These are phyloP conservation scores for Dothiorella sarmentorum DNA, from an alignment of 2,329 filamentous ascomycete genomes.

Conservation along the genomic window DNA sequence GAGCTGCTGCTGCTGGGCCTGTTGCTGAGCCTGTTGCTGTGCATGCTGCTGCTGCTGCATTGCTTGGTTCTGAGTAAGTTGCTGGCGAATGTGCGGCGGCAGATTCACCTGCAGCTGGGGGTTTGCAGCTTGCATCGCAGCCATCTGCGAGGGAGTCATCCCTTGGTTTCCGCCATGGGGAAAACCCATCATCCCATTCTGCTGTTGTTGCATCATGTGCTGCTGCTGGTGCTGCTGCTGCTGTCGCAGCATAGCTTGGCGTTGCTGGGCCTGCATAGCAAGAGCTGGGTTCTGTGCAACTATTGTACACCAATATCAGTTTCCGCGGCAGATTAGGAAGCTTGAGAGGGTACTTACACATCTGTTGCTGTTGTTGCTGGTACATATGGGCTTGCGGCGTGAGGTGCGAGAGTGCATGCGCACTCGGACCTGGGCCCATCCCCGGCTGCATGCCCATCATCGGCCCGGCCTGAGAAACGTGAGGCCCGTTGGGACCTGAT, in stretches of 20 bases:
- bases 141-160: slow-evolving; percentile 52
- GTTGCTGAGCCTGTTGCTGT: slow-evolving; percentile 36
- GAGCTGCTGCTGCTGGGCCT: slow-evolving; percentile 39
- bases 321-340: background rate
- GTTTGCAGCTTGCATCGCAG: slow-evolving; percentile 45
- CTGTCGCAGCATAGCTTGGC: slow-evolving; percentile 46
- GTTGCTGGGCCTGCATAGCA: slow-evolving; percentile 43
- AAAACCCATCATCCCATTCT: slow-evolving; percentile 54
- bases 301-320: background rate
- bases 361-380: slow-evolving; percentile 42
- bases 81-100: slow-evolving; percentile 36
- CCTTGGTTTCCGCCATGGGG: slow-evolving; percentile 52
- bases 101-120: slow-evolving; percentile 42
- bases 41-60: slow-evolving; percentile 44
- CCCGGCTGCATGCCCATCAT: slow-evolving; percentile 79
- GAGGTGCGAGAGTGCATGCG: slow-evolving; percentile 69
- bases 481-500: slow-evolving; percentile 65
- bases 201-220: slow-evolving; percentile 47
- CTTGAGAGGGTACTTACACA: slow-evolving; percentile 10
- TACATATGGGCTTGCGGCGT: slow-evolving; percentile 60
- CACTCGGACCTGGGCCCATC: slow-evolving; percentile 55
- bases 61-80: slow-evolving; percentile 27
- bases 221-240: slow-evolving; percentile 53
- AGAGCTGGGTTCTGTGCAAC: slow-evolving; percentile 34
- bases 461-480: slow-evolving; percentile 66